phyloP scores from a whole-genome alignment of 495 filamentous ascomycete species.

The Penicillium cataractarum region DNA sequence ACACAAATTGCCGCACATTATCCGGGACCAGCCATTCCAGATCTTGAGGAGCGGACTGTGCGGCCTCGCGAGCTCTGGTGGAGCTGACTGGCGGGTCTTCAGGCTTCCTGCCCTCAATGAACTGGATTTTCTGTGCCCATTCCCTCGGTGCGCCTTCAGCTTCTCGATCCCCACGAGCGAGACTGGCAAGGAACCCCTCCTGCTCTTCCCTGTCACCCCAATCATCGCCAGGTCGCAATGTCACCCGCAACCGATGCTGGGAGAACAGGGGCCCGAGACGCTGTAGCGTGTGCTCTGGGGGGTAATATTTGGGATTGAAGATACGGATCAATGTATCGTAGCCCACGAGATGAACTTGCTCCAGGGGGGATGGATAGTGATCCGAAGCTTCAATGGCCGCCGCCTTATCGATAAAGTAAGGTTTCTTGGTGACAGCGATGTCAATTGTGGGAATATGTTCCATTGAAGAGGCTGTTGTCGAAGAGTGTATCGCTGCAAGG shows the following conservation, averaged over 20 bases:
- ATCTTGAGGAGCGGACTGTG: constrained; percentile 52
- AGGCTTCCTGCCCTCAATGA: constrained; percentile 63
- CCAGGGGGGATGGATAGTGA: constrained; percentile 48
- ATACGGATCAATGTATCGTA: constrained; percentile 89
- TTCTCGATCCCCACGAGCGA: constrained; percentile 56
- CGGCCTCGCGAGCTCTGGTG: constrained; percentile 74
- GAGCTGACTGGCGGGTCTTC: constrained; percentile 70
- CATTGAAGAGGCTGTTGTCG: constrained; percentile 9
- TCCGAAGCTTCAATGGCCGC: constrained; percentile 61
- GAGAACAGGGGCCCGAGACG: constrained; percentile 70
- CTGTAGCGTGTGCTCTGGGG: constrained; percentile 52
- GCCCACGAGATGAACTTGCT: constrained; percentile 81
- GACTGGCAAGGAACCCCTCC: constrained; percentile 54
- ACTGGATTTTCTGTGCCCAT: constrained; percentile 72
- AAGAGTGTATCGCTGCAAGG: constrained; percentile 22
- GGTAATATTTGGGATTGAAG: constrained; percentile 84
- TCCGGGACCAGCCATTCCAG: constrained; percentile 66
- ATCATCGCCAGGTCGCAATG: constrained; percentile 65
- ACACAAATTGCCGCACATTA: constrained; percentile 62
- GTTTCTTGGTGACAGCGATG: constrained; percentile 77
- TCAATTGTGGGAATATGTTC: constrained; percentile 58
- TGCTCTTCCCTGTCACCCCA: constrained; percentile 69
- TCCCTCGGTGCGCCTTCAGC: constrained; percentile 59
- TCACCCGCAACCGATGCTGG: constrained; percentile 71
- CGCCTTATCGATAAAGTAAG: constrained; percentile 86